Conservation (phyloP, 1,284 basidiomycete species). For the Thecaphora thlaspeos region DNA sequence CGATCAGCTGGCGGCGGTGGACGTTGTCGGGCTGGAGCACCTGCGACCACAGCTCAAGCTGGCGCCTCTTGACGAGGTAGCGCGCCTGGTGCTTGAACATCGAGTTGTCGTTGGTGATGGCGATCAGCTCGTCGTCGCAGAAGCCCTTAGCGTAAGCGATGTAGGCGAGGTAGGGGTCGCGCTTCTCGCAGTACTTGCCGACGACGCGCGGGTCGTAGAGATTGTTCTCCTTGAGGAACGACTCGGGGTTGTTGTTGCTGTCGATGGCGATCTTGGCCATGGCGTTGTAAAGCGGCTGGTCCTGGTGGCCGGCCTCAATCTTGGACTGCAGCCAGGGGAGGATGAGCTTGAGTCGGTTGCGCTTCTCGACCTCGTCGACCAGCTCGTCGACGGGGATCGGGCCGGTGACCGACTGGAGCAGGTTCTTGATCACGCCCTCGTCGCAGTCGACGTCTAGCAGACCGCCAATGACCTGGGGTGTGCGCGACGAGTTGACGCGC, state of each 20-base stretch:
- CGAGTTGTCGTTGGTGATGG: slow-evolving; percentile 97
- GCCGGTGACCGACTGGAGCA: slow-evolving; percentile 89
- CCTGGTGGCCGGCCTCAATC: slow-evolving; percentile 87
- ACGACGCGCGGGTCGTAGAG: slow-evolving; percentile 93
- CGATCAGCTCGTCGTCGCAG: slow-evolving; percentile 96
- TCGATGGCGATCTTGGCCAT: slow-evolving; percentile 98
- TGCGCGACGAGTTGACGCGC: slow-evolving; percentile 92
- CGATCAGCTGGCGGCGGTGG: slow-evolving; percentile 88
- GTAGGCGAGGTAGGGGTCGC: slow-evolving; percentile 97
- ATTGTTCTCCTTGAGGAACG: slow-evolving; percentile 98
- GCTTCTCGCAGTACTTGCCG: slow-evolving; percentile 98
- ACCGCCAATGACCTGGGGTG: slow-evolving; percentile 97
- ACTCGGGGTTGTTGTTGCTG: slow-evolving; percentile 96
- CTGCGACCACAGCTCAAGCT: slow-evolving; percentile 93
- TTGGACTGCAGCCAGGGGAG: slow-evolving; percentile 93
- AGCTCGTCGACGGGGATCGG: slow-evolving; percentile 88
- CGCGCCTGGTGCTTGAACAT: slow-evolving; percentile 99
- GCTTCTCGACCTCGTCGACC: slow-evolving; percentile 72
- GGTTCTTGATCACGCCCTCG: slow-evolving; percentile 89
- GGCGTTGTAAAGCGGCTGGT: slow-evolving; percentile 91
- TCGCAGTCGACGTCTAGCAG: slow-evolving; percentile 96
- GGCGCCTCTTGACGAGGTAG: slow-evolving; percentile 94
- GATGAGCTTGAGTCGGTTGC: slow-evolving; percentile 94
- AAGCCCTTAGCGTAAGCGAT: slow-evolving; percentile 99
- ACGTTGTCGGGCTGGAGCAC: slow-evolving; percentile 87